Percentiles rank a stretch among this genome's conserved stretches.
phyloP scores from a whole-genome alignment of 1,284 basidiomycete species.

The Hortiboletus rubellus region DNA sequence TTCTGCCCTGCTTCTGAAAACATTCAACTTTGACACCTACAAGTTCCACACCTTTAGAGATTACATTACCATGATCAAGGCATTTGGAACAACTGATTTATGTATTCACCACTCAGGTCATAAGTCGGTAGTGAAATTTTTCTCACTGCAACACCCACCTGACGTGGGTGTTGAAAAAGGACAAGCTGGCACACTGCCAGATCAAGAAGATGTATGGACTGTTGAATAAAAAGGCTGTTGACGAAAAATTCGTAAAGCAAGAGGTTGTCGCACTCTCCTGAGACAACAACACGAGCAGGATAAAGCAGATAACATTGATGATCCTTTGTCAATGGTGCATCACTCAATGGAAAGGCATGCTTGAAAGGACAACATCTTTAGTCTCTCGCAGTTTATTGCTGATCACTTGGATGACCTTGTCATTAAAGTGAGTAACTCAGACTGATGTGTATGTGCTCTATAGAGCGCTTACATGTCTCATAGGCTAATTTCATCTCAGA shows the following conservation, averaged over 20 bases:
- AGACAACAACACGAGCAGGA: background rate
- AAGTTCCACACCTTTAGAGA: background rate
- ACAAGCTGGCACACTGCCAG: background rate
- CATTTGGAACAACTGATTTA: background rate
- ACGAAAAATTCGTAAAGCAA: slow-evolving; percentile 1
- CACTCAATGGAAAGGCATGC: background rate
- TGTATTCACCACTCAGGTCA: background rate
- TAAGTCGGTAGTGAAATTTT: background rate
- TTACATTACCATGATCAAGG: background rate
- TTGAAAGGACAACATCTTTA: background rate
- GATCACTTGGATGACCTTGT: background rate
- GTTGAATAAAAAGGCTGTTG: background rate
- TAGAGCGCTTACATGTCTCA: background rate
- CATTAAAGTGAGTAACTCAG: background rate
- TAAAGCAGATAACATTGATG: background rate
- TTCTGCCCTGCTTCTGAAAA: background rate
- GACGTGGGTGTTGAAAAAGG: no score
- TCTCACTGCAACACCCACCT: background rate
- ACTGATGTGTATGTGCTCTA: background rate
- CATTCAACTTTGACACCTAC: background rate
- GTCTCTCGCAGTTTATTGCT: background rate
- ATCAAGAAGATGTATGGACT: slow-evolving; percentile 2
- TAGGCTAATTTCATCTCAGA: background rate
- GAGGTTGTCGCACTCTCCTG: background rate
- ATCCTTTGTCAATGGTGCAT: background rate